phyloP scores from a whole-genome alignment of 768 basidiomycete genomes.

The Kwoniella sp. region DNA sequence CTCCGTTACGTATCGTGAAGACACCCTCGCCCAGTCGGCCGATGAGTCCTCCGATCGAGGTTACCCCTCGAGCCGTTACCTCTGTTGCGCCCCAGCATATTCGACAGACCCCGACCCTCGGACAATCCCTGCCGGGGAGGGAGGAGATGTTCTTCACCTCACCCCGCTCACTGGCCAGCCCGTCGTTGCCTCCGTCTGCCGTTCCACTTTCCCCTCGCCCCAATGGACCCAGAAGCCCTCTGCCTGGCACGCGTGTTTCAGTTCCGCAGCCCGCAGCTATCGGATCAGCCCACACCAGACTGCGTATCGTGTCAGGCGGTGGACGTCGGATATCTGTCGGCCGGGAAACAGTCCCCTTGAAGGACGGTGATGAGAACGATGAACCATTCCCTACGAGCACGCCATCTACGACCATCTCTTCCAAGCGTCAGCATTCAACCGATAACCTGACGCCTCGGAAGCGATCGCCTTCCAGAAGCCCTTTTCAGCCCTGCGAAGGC shows the following conservation, averaged over 20 bases:
- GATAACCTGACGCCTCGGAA: constrained; percentile 53
- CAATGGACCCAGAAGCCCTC: constrained; percentile 24
- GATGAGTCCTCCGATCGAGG: constrained; percentile 4
- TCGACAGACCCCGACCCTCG: neutral
- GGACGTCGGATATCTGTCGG: constrained; percentile 47
- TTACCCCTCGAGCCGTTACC: constrained; percentile 12
- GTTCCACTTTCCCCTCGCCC: constrained; percentile 30
- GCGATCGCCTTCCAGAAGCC: constrained; percentile 40
- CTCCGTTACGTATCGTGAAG: constrained; percentile 40
- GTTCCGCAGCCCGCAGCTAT: neutral
- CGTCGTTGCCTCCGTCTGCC: neutral
- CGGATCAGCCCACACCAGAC: constrained; percentile 36
- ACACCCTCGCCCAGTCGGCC: constrained; percentile 30
- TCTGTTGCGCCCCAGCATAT: neutral
- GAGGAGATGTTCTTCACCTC: constrained; percentile 16
- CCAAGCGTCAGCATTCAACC: constrained; percentile 50
- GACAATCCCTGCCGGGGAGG: neutral
- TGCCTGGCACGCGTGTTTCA: constrained; percentile 5
- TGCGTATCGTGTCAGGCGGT: constrained; percentile 46
- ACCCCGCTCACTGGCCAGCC: constrained; percentile 13
- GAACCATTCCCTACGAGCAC: constrained; percentile 6
- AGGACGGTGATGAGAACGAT: constrained; percentile 26
- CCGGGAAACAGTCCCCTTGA: constrained; percentile 46
- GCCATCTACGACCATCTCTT: constrained; percentile 8
- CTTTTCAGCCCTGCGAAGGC: constrained; percentile 24